Conservation (phyloP, 2,329 filamentous ascomycete genomes). For the Aspergillus ibericus region DNA sequence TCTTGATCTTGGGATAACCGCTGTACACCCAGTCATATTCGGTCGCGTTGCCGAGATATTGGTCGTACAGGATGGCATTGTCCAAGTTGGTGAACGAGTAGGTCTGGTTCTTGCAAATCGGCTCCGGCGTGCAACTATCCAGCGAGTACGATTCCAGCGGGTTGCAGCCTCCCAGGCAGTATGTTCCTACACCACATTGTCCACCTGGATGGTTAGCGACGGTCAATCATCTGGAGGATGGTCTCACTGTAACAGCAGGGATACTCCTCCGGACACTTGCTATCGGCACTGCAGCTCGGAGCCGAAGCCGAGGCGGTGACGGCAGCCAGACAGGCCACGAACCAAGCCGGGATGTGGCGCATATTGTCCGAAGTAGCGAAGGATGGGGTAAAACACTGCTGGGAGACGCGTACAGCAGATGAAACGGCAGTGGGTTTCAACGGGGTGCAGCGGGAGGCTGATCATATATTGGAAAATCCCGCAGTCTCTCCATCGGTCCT, state of each 20-base stretch:
- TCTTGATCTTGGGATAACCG: conserved; percentile 3
- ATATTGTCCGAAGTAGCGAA: not conserved
- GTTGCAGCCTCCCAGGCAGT: conserved; percentile 5
- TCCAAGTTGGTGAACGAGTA: conserved; percentile 1
- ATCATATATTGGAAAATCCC: conserved; percentile 2
- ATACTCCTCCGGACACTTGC: conserved; percentile 2
- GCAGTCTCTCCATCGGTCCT: not conserved
- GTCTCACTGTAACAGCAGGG: conserved; percentile 4
- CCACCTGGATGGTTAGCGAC: not conserved
- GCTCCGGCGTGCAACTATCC: conserved; percentile 1
- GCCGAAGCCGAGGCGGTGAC: not conserved
- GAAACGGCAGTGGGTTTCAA: conserved; percentile 3
- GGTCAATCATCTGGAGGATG: not conserved
- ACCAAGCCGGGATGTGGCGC: not conserved
- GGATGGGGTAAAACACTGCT: not conserved
- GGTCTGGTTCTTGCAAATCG: conserved; percentile 6
- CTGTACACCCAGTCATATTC: conserved; percentile 4
- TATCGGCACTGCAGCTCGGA: not conserved
- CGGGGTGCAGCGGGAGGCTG: not conserved
- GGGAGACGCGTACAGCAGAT: not conserved
- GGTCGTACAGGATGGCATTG: not conserved
- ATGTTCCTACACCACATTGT: conserved; percentile 4
- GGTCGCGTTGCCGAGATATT: conserved; percentile 1
- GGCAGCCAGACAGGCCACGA: conserved; percentile 1
- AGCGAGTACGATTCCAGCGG: conserved; percentile 2